Conservation (phyloP, 768 basidiomycete species). For the Suillus subalutaceus region DNA sequence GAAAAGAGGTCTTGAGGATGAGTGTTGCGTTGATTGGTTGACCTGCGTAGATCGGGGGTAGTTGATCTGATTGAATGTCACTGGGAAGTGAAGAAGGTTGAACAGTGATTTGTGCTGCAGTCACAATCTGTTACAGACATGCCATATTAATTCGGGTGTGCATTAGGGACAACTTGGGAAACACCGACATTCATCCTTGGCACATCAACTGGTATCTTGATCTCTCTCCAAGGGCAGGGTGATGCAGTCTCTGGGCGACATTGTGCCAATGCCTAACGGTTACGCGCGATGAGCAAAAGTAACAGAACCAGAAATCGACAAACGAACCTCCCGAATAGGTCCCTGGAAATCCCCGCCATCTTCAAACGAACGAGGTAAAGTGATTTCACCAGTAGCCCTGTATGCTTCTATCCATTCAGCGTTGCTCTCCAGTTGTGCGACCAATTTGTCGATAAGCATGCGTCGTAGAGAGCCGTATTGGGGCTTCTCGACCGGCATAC, state of each 20-base stretch:
- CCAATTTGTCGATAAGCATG: conserved; percentile 48
- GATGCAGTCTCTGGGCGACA: conserved; percentile 42
- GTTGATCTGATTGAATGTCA: conserved; percentile 28
- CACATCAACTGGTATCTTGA: conserved; percentile 84
- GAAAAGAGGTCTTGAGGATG: conserved; percentile 70
- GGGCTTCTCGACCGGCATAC: conserved; percentile 33
- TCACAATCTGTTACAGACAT: conserved; percentile 55
- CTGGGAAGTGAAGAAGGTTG: conserved; percentile 46
- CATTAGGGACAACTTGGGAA: conserved; percentile 11
- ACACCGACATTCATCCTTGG: conserved; percentile 75
- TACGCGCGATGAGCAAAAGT: conserved; percentile 36
- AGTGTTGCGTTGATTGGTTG: conserved; percentile 78
- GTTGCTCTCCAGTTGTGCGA: conserved; percentile 63
- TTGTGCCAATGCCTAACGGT: conserved; percentile 36
- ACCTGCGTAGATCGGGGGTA: conserved; percentile 72
- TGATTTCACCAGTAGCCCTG: conserved; percentile 68
- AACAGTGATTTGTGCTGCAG: conserved; percentile 56
- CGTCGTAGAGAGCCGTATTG: conserved; percentile 36
- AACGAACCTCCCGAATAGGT: conserved; percentile 36
- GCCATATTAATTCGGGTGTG: conserved; percentile 1
- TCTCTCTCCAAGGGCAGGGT: conserved; percentile 62
- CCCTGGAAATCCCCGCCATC: conserved; percentile 29
- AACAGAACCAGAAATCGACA: conserved; percentile 5
- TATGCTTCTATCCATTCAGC: conserved; percentile 72
- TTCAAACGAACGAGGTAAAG: conserved; percentile 48